Conservation (phyloP, 768 basidiomycete species). For the Serendipita vermifera region DNA sequence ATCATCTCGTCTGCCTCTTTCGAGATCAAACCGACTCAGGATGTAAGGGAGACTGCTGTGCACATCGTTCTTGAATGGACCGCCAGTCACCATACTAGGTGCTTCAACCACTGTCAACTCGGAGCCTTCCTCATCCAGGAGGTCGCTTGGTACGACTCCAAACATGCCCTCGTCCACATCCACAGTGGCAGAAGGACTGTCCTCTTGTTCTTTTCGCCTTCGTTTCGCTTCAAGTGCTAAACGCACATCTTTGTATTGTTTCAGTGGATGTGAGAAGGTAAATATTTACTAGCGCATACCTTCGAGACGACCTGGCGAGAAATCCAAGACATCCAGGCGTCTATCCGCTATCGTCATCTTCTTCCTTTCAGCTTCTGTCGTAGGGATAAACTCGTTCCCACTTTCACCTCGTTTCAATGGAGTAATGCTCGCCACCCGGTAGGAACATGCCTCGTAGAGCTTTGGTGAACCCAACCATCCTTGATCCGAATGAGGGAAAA, state of each 20-base stretch:
- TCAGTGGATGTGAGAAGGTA: background rate
- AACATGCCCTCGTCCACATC: slow-evolving; percentile 1
- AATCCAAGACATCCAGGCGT: slow-evolving; percentile 5
- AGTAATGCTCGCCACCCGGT: slow-evolving; percentile 2
- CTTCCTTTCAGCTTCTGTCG: background rate
- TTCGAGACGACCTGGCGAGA: background rate
- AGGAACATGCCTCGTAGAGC: background rate
- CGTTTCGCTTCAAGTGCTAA: background rate
- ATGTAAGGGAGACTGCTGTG: background rate
- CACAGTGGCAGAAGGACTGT: background rate
- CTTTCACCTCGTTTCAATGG: background rate
- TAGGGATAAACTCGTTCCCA: background rate
- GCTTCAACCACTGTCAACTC: slow-evolving; percentile 2
- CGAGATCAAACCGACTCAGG: slow-evolving; percentile 3
- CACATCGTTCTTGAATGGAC: background rate
- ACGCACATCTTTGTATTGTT: background rate
- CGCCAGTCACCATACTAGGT: background rate
- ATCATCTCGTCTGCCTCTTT: background rate
- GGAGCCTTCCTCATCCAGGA: slow-evolving; percentile 1
- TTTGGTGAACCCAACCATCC: slow-evolving; percentile 8
- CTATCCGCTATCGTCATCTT: background rate
- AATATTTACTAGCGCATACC: too few species aligned
- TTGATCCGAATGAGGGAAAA: slow-evolving; percentile 4
- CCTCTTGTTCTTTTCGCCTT: slow-evolving; percentile 6
- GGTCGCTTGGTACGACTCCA: background rate